These are phyloP conservation scores for Vigna mungo DNA, from an alignment of 306 rosid species.

Conservation along the genomic window DNA sequence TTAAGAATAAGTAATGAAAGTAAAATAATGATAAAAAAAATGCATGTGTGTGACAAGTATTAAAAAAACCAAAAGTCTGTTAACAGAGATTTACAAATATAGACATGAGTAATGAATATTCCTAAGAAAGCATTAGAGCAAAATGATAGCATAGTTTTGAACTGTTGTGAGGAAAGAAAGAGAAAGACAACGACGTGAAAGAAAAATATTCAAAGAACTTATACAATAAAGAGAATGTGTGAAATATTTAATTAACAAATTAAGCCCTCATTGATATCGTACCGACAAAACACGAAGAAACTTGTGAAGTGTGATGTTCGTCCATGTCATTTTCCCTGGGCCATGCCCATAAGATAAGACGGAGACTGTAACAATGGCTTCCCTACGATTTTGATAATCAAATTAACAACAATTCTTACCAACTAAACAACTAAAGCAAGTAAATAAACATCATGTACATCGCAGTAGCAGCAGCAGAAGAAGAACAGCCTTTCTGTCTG, in stretches of 20 bases:
- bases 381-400: too few species aligned
- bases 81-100: too few species aligned
- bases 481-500: neutral
- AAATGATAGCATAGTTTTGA: neutral
- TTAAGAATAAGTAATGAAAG: too few species aligned
- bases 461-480: neutral
- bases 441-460: constrained; percentile 32
- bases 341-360: neutral
- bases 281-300: neutral
- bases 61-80: too few species aligned
- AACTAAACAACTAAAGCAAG: neutral
- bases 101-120: too few species aligned
- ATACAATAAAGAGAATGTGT: too few species aligned
- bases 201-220: too few species aligned
- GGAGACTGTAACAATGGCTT: neutral
- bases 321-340: neutral
- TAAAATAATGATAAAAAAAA: too few species aligned
- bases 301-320: neutral
- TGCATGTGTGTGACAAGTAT: too few species aligned
- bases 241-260: too few species aligned
- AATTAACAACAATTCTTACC: neutral
- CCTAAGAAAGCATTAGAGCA: neutral
- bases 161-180: neutral
- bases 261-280: neutral
- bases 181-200: neutral